These are phyloP conservation scores for Lactarius sanguifluus DNA, from an alignment of 768 basidiomycete species.

Conservation along the genomic window DNA sequence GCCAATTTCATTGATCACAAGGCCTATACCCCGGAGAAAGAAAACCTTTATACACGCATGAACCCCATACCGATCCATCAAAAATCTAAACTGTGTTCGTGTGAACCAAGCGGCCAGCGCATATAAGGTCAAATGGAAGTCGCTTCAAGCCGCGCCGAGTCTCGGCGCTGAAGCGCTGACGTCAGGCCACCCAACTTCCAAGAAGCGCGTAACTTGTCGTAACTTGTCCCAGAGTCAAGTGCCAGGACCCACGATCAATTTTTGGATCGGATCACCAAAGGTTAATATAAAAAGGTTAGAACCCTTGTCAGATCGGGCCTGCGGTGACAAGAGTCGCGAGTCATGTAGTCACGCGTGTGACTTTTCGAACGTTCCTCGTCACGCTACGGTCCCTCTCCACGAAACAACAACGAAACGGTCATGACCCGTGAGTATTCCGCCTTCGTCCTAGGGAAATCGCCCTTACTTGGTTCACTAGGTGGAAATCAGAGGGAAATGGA, in stretches of 20 bases:
- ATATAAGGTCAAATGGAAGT: constrained; percentile 29
- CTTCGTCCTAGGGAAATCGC: background rate
- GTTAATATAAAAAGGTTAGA: constrained; percentile 28
- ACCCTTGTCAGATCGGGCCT: constrained; percentile 17
- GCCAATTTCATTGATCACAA: constrained; percentile 14
- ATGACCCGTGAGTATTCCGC: constrained; percentile 28
- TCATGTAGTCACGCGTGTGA: constrained; percentile 10
- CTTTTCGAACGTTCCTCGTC: constrained; percentile 4
- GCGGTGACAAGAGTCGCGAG: constrained; percentile 2
- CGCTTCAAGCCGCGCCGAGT: constrained; percentile 19
- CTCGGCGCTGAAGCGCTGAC: constrained; percentile 29
- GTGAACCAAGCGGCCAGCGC: constrained; percentile 17
- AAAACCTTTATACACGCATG: constrained; percentile 1
- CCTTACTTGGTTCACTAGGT: constrained; percentile 43
- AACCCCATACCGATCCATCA: constrained; percentile 7
- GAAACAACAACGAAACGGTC: constrained; percentile 9
- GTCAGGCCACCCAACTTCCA: constrained; percentile 24
- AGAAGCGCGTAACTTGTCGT: constrained; percentile 14
- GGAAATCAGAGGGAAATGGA: constrained; percentile 82
- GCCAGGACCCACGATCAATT: constrained; percentile 29
- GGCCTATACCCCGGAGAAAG: constrained; percentile 7
- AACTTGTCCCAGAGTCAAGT: background rate
- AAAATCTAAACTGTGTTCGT: constrained; percentile 12
- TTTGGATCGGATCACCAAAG: constrained; percentile 30
- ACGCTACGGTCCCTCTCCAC: background rate